These are phyloP conservation scores for Nemania diffusa DNA, from an alignment of 2,329 filamentous ascomycete genomes.

Conservation along the genomic window DNA sequence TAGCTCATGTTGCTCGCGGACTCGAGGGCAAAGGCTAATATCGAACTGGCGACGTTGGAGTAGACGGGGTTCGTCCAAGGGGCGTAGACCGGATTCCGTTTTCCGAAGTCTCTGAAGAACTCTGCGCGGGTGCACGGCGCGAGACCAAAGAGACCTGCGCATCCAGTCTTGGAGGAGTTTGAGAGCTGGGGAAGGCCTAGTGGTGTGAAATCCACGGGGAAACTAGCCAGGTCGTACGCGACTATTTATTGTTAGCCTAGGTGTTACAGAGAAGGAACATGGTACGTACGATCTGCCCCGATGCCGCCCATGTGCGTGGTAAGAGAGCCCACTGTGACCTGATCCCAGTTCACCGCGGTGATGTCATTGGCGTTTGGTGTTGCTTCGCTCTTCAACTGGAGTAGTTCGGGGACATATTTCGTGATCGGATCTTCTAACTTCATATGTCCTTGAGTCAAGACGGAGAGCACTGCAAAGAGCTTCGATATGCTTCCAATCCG, in stretches of 20 bases:
- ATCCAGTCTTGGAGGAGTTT: conserved; percentile 40
- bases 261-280: background rate
- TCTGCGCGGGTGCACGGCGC: conserved; percentile 42
- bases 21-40: conserved; percentile 44
- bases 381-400: conserved; percentile 39
- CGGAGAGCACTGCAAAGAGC: conserved; percentile 43
- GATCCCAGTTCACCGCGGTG: conserved; percentile 44
- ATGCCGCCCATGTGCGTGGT: conserved; percentile 47
- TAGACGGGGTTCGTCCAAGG: conserved; percentile 45
- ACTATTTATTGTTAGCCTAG: conserved; percentile 37
- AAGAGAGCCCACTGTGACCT: conserved; percentile 43
- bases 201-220: conserved; percentile 40
- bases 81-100: conserved; percentile 44
- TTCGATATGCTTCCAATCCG: conserved; percentile 54
- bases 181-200: conserved; percentile 41
- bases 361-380: conserved; percentile 39
- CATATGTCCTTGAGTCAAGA: conserved; percentile 41
- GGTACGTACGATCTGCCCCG: conserved; percentile 39
- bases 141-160: conserved; percentile 44
- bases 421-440: conserved; percentile 41
- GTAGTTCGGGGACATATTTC: conserved; percentile 45
- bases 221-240: conserved; percentile 38
- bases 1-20: conserved; percentile 42
- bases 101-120: conserved; percentile 47
- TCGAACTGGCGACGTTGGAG: conserved; percentile 44